These are phyloP conservation scores for Chiua sp. DNA, from an alignment of 1,284 basidiomycete species.

Conservation along the genomic window DNA sequence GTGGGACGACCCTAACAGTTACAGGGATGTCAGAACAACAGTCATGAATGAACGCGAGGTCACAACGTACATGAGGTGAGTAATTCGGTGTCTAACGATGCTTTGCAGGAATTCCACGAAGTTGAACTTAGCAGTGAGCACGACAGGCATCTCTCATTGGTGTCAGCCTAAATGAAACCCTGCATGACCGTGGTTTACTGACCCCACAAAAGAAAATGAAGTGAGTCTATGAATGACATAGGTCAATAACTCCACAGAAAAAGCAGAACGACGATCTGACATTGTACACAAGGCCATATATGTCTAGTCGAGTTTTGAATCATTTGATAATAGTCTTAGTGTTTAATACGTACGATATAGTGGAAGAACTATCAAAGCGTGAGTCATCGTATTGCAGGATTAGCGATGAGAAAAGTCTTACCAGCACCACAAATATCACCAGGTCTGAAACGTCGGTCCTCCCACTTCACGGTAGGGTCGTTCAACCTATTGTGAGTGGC, in stretches of 20 bases:
- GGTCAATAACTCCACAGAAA: neutral
- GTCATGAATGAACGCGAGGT: conserved; percentile 12
- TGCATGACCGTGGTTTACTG: neutral
- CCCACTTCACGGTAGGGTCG: conserved; percentile 32
- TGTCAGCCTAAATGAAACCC: neutral
- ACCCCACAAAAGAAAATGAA: conserved; percentile 49
- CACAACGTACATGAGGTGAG: conserved; percentile 51
- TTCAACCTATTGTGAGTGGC: conserved; percentile 56
- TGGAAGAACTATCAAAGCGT: conserved; percentile 32
- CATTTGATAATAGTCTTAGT: neutral
- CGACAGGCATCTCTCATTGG: conserved; percentile 44
- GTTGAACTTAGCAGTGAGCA: conserved; percentile 58
- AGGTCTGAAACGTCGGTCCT: conserved; percentile 40
- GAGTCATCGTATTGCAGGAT: conserved; percentile 4
- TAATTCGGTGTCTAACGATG: conserved; percentile 57
- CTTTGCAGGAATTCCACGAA: conserved; percentile 57
- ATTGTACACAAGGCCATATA: conserved; percentile 56
- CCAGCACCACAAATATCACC: conserved; percentile 49
- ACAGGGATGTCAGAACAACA: conserved; percentile 24
- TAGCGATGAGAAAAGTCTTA: conserved; percentile 23
- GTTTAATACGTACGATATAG: conserved; percentile 40
- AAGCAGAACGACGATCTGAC: conserved; percentile 23
- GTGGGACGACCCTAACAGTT: conserved; percentile 54
- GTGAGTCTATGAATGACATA: conserved; percentile 39
- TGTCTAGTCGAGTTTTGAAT: conserved; percentile 41